Conservation (phyloP, 2,329 filamentous ascomycete species). For the Penicillium sclerotiorum region DNA sequence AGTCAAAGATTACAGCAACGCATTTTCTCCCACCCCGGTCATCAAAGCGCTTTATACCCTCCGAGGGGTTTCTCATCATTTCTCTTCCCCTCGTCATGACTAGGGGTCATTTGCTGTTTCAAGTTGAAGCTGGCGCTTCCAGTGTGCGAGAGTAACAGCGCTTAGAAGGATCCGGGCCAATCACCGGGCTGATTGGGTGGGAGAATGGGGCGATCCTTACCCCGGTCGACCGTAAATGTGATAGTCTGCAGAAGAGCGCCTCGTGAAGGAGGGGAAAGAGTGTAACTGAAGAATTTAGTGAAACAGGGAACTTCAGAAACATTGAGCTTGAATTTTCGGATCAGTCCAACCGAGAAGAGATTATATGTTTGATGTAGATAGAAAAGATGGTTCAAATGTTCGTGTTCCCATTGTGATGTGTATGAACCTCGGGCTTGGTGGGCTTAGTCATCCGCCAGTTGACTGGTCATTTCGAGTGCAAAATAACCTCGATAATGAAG, state of each 20-base stretch:
- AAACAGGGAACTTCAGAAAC: neutral
- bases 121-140: conserved; percentile 8
- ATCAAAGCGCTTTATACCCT: conserved; percentile 1
- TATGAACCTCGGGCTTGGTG: too few species aligned
- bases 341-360: neutral
- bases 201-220: conserved; percentile 4
- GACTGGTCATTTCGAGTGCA: too few species aligned
- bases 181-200: neutral
- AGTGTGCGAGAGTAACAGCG: conserved; percentile 9
- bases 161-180: conserved; percentile 6
- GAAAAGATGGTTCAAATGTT: too few species aligned
- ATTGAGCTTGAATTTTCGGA: too few species aligned
- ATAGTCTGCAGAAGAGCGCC: conserved; percentile 1
- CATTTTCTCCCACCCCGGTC: neutral
- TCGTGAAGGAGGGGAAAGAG: neutral
- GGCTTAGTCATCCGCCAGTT: too few species aligned
- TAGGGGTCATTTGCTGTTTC: conserved; percentile 2
- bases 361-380: too few species aligned
- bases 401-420: too few species aligned
- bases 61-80: neutral
- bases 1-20: neutral
- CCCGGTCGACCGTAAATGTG: neutral
- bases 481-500: too few species aligned
- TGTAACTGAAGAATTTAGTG: neutral
- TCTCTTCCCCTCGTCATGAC: neutral